Base-by-base conservation (phyloP, 305 asterid species). In the Fraxinus albicans region DNA sequence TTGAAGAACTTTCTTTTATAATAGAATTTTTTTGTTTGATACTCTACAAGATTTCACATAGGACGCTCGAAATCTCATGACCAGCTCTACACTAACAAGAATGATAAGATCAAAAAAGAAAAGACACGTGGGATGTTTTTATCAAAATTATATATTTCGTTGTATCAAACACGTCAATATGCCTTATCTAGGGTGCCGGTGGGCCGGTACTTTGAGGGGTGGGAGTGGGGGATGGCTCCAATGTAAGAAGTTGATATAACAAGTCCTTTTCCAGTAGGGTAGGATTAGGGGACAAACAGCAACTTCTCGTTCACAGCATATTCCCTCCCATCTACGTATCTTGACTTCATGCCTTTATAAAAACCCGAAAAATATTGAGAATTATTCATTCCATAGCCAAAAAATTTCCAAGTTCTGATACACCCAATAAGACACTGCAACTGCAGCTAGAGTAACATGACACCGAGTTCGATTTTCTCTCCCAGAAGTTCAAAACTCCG, bases 241-340 rank as follows among this genome's bases (percentile, higher is more conserved):
- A 79, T 85, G 82, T 85, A 82, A 77, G 83, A 67, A 84, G 89
- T 87, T 77, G 88, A 88, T 85, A 88, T 85, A 84, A 79, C 73
- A 72, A 84, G 89, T 88, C 89, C 29, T 79, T 78, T 79, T 86
- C 89, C 6, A 78, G 91, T 88, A 87, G 93, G 91, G 88, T 73
- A 85, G 77, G 83, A 80, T 79, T 4, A 81, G 86, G 87, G 81
- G 90, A 87, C 93, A 90, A 81, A 70, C 80, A 79, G 69, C 84
- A 81, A 84, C 84, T 76, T 87, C 84, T 86, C 76, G 34, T 79
- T 72, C 89, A 88, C 91, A 88, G 82, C 90, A 86, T 69, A 15
- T 80, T 86, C 80, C 60, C 21, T 50, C 21, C 63, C 40, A 80
- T 69, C 79, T 86, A 27, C 86, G 86, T 77, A 89, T 88, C 88